Evolutionary conservation across 2,329 filamentous ascomycete species (phyloP).

Genomic region (Helotiales sp.): DNA sequence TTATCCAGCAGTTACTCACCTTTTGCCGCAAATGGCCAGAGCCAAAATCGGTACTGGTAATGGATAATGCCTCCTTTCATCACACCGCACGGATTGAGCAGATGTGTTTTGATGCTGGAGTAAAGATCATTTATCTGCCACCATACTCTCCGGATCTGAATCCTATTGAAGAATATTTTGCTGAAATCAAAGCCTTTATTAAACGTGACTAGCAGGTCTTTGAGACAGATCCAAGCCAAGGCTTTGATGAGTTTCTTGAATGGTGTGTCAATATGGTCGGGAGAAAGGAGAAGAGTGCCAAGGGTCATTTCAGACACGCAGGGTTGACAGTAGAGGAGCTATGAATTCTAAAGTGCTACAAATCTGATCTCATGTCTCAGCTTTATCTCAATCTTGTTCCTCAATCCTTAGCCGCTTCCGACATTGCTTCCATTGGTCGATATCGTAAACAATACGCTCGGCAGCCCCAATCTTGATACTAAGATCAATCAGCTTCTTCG

Average conservation of each 20-base stretch:
- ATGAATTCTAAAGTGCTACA: constrained; percentile 11
- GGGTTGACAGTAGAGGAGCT: constrained; percentile 27
- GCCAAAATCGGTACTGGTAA: too few species aligned
- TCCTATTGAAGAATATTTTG: constrained; percentile 39
- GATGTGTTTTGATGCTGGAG: constrained; percentile 38
- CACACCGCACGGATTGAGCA: constrained; percentile 34
- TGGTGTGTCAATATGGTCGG: constrained; percentile 38
- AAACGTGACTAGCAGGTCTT: constrained; percentile 35
- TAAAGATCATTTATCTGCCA: constrained; percentile 34
- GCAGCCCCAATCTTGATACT: constrained; percentile 42
- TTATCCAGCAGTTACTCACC: too few species aligned
- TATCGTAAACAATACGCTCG: constrained; percentile 42
- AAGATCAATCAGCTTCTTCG: constrained; percentile 41
- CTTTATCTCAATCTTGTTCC: constrained; percentile 21
- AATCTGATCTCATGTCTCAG: neutral
- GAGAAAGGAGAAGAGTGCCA: constrained; percentile 29
- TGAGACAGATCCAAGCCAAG: constrained; percentile 24
- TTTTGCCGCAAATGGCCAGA: too few species aligned
- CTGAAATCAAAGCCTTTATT: constrained; percentile 41
- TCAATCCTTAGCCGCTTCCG: constrained; percentile 24
- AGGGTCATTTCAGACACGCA: constrained; percentile 35
- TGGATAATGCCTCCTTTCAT: too few species aligned
- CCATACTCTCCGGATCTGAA: constrained; percentile 38
- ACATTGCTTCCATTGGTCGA: constrained; percentile 33
- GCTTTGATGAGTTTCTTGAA: constrained; percentile 36